Evolutionary conservation across 495 filamentous ascomycete genomes (phyloP).

Genomic region (Daldinia childiae): DNA sequence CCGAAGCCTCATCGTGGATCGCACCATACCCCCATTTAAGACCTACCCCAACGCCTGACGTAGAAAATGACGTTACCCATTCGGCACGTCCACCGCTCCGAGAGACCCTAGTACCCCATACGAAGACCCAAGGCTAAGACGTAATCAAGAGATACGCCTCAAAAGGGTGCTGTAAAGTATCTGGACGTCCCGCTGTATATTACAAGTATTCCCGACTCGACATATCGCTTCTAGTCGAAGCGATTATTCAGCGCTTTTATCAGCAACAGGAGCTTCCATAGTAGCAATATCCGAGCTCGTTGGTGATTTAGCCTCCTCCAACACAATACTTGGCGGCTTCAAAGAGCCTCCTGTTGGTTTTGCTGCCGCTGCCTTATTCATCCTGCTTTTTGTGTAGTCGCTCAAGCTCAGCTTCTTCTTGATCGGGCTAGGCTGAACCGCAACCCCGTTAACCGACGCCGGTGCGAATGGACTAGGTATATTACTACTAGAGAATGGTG

Average conservation of each 20-base stretch:
- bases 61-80: constrained; percentile 23
- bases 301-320: constrained; percentile 57
- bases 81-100: constrained; percentile 1
- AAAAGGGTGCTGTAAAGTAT: constrained; percentile 1
- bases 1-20: constrained; percentile 21
- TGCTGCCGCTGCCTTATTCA: constrained; percentile 54
- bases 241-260: constrained; percentile 45
- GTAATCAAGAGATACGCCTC: constrained; percentile 6
- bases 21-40: constrained; percentile 23
- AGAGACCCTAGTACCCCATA: not conserved
- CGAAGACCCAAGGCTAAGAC: not conserved
- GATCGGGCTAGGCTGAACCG: constrained; percentile 66
- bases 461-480: constrained; percentile 55
- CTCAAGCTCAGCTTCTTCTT: constrained; percentile 80
- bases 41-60: constrained; percentile 35
- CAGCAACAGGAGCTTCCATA: constrained; percentile 46
- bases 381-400: constrained; percentile 70
- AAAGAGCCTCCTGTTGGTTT: constrained; percentile 48
- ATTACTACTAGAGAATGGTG: constrained; percentile 57
- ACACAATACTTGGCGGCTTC: constrained; percentile 47
- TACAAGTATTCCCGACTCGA: constrained; percentile 8
- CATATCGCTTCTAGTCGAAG: not conserved
- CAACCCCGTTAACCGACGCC: constrained; percentile 54
- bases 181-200: constrained; percentile 10
- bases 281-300: constrained; percentile 42